Conservation (phyloP, 768 basidiomycete genomes). For the Mycena filopes region DNA sequence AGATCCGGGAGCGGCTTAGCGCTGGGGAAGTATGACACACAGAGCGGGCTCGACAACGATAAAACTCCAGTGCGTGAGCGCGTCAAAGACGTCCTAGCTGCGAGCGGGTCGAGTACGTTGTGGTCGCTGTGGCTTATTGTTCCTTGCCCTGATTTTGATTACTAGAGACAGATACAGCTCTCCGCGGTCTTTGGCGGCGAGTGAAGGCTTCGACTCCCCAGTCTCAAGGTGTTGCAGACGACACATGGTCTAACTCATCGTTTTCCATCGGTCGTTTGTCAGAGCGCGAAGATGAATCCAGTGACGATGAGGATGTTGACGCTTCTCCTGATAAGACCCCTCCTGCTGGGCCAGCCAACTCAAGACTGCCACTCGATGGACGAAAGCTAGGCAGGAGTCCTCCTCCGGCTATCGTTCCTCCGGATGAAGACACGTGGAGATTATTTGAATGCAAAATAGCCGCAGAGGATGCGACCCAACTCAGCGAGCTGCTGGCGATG, state of each 20-base stretch:
- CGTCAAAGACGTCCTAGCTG: constrained; percentile 36
- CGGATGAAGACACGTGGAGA: constrained; percentile 84
- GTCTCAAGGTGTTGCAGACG: constrained; percentile 44
- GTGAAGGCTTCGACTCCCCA: constrained; percentile 48
- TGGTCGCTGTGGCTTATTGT: neutral
- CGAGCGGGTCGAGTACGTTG: constrained; percentile 61
- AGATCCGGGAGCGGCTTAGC: constrained; percentile 67
- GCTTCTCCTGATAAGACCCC: constrained; percentile 30
- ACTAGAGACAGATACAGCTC: constrained; percentile 56
- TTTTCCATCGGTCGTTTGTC: constrained; percentile 7
- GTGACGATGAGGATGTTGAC: constrained; percentile 28
- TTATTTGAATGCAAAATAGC: constrained; percentile 88
- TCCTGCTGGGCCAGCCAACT: constrained; percentile 39
- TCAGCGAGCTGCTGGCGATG: constrained; percentile 74
- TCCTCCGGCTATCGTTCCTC: constrained; percentile 53
- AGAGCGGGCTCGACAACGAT: constrained; percentile 65
- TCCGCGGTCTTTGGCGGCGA: constrained; percentile 43
- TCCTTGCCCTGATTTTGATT: neutral
- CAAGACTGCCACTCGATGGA: too few relatives aligned
- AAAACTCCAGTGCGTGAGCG: constrained; percentile 60
- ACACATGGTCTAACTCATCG: constrained; percentile 48
- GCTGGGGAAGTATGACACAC: constrained; percentile 72
- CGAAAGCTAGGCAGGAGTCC: too few relatives aligned
- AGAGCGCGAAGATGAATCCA: constrained; percentile 19
- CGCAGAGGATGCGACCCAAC: constrained; percentile 76